A percentile compares a stretch with the other conserved stretches of the same genome.
phyloP scores from a whole-genome alignment of 768 basidiomycete genomes.

The Rhodotorula paludigena region DNA sequence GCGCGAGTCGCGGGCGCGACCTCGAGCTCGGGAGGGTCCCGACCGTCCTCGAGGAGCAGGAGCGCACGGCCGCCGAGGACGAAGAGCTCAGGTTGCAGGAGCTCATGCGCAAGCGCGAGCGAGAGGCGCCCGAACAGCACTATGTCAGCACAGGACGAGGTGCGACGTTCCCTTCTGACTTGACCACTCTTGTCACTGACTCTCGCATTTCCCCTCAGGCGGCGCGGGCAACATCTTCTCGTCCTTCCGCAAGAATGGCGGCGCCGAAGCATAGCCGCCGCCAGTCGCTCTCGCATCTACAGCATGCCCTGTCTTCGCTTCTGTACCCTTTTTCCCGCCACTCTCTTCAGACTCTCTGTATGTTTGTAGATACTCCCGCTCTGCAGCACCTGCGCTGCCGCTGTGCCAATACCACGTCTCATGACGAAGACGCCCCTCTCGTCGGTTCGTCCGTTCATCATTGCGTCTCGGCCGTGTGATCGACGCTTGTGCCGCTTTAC shows the following conservation, averaged over 20 bases:
- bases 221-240: conserved; percentile 30
- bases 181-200: background rate
- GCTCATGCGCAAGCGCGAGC: conserved; percentile 13
- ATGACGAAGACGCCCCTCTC: too few relatives aligned
- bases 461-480: too few relatives aligned
- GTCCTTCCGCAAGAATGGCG: background rate
- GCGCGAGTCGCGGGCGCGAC: conserved; percentile 17
- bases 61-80: conserved; percentile 15
- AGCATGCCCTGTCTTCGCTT: too few relatives aligned
- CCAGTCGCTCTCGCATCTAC: background rate
- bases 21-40: conserved; percentile 28
- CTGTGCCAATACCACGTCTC: too few relatives aligned
- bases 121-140: conserved; percentile 20
- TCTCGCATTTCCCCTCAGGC: background rate
- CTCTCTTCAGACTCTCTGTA: too few relatives aligned
- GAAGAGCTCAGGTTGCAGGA: conserved; percentile 19
- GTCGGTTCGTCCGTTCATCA: too few relatives aligned
- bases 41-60: conserved; percentile 32
- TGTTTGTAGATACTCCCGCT: too few relatives aligned
- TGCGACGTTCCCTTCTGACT: background rate
- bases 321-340: too few relatives aligned
- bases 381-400: too few relatives aligned
- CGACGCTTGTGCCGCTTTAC: too few relatives aligned
- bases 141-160: conserved; percentile 32
- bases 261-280: background rate